A percentile compares a stretch with the other conserved stretches of the same genome.
phyloP scores from a whole-genome alignment of 2,329 filamentous ascomycete species.

The Fusarium sp. region DNA sequence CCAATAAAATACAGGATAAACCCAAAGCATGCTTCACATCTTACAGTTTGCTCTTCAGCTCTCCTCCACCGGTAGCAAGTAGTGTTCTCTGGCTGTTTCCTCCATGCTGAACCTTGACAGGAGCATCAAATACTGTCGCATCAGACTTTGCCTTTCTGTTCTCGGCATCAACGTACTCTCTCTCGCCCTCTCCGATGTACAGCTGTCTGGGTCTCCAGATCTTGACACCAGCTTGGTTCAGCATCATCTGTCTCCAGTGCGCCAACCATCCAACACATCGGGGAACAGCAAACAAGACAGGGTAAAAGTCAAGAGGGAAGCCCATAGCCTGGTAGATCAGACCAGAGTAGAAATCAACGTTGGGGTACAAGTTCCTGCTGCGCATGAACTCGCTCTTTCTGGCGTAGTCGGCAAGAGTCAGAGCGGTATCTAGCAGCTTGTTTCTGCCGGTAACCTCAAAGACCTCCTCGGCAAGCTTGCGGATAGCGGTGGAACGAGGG shows the following conservation, averaged over 20 bases:
- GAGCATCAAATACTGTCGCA: slow-evolving; percentile 13
- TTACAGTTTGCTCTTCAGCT: slow-evolving; percentile 8
- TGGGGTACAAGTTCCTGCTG: slow-evolving; percentile 61
- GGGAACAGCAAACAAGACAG: slow-evolving; percentile 62
- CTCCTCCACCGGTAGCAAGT: neutral
- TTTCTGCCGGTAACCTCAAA: slow-evolving; percentile 63
- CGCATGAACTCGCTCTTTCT: slow-evolving; percentile 61
- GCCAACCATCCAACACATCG: slow-evolving; percentile 63
- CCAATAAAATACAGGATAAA: neutral
- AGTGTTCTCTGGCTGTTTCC: slow-evolving; percentile 13
- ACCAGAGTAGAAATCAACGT: slow-evolving; percentile 64
- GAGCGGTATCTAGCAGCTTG: slow-evolving; percentile 61
- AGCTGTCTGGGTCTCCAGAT: slow-evolving; percentile 63
- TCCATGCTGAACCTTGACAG: slow-evolving; percentile 28
- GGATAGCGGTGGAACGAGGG: slow-evolving; percentile 62
- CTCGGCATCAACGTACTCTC: slow-evolving; percentile 56
- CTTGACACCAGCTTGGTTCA: slow-evolving; percentile 59
- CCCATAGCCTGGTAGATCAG: slow-evolving; percentile 65
- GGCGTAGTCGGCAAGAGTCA: slow-evolving; percentile 58
- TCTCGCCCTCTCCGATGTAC: slow-evolving; percentile 58
- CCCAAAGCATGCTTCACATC: neutral
- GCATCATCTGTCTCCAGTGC: slow-evolving; percentile 63
- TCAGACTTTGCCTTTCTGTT: slow-evolving; percentile 48
- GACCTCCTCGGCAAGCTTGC: slow-evolving; percentile 60
- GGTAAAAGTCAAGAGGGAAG: slow-evolving; percentile 64